Evolutionary conservation across 2,329 filamentous ascomycete genomes (phyloP).

Genomic region (Cercospora sesami): DNA sequence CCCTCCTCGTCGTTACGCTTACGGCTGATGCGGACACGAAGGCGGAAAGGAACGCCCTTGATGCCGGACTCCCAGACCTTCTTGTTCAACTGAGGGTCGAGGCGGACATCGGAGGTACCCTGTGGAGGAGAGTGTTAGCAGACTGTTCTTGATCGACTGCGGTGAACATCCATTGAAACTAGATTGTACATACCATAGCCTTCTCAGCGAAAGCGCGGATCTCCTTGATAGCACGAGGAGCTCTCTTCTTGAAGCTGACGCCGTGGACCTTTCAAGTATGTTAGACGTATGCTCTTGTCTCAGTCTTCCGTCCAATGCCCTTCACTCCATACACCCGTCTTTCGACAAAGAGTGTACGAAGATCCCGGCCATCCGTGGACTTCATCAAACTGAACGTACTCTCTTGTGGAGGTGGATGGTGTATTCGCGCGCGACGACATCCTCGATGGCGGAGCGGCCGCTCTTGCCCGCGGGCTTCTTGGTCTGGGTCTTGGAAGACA

Average conservation of each 20-base stretch:
- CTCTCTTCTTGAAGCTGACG: slow-evolving; percentile 99
- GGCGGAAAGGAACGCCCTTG: slow-evolving; percentile 97
- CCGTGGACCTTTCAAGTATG: slow-evolving; percentile 74
- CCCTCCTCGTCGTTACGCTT: slow-evolving; percentile 99
- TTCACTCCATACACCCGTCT: slow-evolving; percentile 4
- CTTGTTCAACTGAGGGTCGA: slow-evolving; percentile 99
- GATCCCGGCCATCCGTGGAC: slow-evolving; percentile 58
- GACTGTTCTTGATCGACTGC: background rate
- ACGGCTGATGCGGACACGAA: slow-evolving; percentile 97
- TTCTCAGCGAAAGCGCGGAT: slow-evolving; percentile 90
- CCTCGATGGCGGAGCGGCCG: slow-evolving; percentile 91
- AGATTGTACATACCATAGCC: slow-evolving; percentile 78
- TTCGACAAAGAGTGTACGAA: slow-evolving; percentile 9
- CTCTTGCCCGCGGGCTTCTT: slow-evolving; percentile 65
- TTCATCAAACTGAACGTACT: slow-evolving; percentile 79
- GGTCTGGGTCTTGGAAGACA: slow-evolving; percentile 46
- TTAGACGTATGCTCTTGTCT: slow-evolving; percentile 46
- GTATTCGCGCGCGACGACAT: slow-evolving; percentile 99
- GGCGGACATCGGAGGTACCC: slow-evolving; percentile 94
- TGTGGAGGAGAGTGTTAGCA: slow-evolving; percentile 43
- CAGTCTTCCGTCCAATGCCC: slow-evolving; percentile 68
- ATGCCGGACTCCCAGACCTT: slow-evolving; percentile 99
- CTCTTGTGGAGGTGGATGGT: slow-evolving; percentile 99
- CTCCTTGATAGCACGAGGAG: slow-evolving; percentile 98
- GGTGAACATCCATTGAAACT: background rate